Conservation (phyloP, 108 stramenopile genomes). For the Pseudonitzschia multiseries region DNA sequence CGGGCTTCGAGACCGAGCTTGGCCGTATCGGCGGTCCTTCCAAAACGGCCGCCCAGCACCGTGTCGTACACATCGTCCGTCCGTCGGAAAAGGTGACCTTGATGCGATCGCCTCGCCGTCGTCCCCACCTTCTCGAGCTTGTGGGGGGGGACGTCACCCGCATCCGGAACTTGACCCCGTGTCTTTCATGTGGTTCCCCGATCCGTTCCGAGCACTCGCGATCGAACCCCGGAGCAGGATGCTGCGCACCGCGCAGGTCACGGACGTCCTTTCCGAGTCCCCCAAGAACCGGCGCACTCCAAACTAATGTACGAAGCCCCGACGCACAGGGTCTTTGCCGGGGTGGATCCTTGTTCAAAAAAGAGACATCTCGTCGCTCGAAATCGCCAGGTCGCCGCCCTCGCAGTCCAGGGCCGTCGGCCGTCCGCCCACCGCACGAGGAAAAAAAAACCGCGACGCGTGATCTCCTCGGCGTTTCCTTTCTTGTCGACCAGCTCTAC, state of each 20-base stretch:
- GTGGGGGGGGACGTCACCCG: constrained; percentile 69
- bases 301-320: constrained; percentile 97
- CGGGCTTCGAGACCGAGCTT: constrained; percentile 81
- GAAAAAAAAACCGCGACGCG: constrained; percentile 89
- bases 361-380: constrained; percentile 97
- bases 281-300: constrained; percentile 97
- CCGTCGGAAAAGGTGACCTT: constrained; percentile 89
- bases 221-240: constrained; percentile 96
- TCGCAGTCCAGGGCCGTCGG: constrained; percentile 83
- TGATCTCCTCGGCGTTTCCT: constrained; percentile 62
- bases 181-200: constrained; percentile 79
- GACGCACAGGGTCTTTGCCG: constrained; percentile 94
- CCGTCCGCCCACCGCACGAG: constrained; percentile 94
- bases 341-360: constrained; percentile 88
- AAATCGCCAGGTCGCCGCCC: constrained; percentile 93
- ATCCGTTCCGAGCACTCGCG: constrained; percentile 90
- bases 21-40: constrained; percentile 88
- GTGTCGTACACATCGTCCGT: constrained; percentile 78
- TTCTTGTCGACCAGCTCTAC: constrained; percentile 83
- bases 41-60: constrained; percentile 89
- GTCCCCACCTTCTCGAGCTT: constrained; percentile 80
- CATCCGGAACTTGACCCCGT: constrained; percentile 83
- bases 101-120: constrained; percentile 74
- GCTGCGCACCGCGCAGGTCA: constrained; percentile 93
- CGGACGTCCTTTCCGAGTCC: constrained; percentile 91